Base-by-base conservation (phyloP, 176 grass and related monocot species). In the Dactylis glomerata region DNA sequence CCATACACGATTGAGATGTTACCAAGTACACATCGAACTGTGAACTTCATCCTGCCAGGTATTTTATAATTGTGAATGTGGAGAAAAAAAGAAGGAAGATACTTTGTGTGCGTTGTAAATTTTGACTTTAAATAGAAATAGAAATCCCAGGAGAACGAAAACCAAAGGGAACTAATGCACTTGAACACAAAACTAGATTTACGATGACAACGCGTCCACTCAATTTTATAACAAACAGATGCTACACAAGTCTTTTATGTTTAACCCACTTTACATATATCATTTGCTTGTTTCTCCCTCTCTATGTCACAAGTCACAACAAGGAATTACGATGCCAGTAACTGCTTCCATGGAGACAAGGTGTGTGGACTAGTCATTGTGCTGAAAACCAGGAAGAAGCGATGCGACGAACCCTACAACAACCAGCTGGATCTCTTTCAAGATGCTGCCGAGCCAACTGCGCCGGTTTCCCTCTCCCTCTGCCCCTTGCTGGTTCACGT, bases 311-410 rank as follows among this genome's bases (percentile, higher is more conserved):
- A 75, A 79, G 11, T 83, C 84, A 80, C 84, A 75, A 84, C 74
- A 75, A 74, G 49, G 45, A 87, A 37, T 76, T 80, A 83, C 67
- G 83, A 55, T 76, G 59, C 56, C 31, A 38, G 30, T 67, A 46
- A 24, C 57, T 9, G 47, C 56, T 90, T 27, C 20, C 3, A 24
- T 37, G 17, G 8, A 19, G 68, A 67, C 5, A 20, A 47, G 23
- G 23, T 4, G 36, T 4, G 36, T 27, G 45, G 14, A 38, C 87
- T 96, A 99, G 81, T 96, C 91, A 64, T 99, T 84, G 74, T 96
- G 85, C 78, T 90, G 91, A 78, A 92, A 92, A 13, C 92, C 96
- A 63, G 93, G 96, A 73, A 99, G 87, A 92, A 99, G 93, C 10
- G 96, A 99, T 17, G 91, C 81, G 66, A 99, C 74, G 59, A 99